Percentiles rank a stretch among this genome's conserved stretches.
Conservation (phyloP, 106 monocot genomes). For the Apostasia ramifera region DNA sequence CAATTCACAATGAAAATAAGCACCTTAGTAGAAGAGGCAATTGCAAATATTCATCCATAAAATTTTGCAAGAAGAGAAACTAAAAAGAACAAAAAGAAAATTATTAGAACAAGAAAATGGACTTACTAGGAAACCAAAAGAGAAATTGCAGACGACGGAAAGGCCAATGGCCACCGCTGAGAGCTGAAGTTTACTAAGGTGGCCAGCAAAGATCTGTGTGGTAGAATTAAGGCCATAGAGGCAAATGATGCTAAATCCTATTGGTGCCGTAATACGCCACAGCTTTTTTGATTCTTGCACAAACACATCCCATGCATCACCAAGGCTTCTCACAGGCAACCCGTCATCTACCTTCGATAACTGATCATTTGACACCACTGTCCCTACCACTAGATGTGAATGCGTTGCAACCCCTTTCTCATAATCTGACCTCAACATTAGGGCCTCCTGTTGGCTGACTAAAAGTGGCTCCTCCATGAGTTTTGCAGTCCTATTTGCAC, state of each 20-base stretch:
- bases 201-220: constrained; percentile 81
- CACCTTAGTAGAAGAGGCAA: neutral
- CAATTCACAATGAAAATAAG: neutral
- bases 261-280: constrained; percentile 68
- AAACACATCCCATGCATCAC: constrained; percentile 40
- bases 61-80: neutral
- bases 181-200: constrained; percentile 81
- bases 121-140: constrained; percentile 77
- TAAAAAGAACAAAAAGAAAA: neutral
- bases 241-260: constrained; percentile 63
- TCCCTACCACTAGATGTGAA: no score
- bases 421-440: no score
- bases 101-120: neutral
- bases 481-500: no score
- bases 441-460: no score
- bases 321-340: constrained; percentile 12
- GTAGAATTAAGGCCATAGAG: constrained; percentile 62
- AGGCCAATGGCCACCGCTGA: constrained; percentile 70
- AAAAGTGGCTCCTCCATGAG: no score
- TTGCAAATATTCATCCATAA: neutral
- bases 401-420: no score
- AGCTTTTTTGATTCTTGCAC: constrained; percentile 45
- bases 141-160: constrained; percentile 72
- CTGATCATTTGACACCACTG: no score
- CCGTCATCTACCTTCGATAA: constrained; percentile 4